Evolutionary conservation across 192 early-diverging fungal species (phyloP), one percentile per base, ranked within the genome.

Genomic region (Geosiphon pyriformis): DNA sequence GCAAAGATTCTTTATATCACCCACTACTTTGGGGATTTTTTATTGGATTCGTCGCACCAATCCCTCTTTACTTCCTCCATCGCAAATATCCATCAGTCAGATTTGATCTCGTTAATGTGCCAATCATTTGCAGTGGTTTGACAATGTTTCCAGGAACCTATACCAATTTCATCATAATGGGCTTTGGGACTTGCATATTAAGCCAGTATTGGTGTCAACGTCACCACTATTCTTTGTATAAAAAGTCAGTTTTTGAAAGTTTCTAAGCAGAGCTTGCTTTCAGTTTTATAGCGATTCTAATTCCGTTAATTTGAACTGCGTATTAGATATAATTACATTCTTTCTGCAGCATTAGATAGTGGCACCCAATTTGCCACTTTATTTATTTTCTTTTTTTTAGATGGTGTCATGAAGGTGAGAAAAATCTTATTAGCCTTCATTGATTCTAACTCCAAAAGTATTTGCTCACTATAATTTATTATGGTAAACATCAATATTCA

Each of bases 301-400:
- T n/a, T n/a, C n/a, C n/a, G n/a, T n/a, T n/a, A n/a, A n/a, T n/a
- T n/a, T n/a, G n/a, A n/a, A n/a, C n/a, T n/a, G n/a, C n/a, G n/a
- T n/a, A n/a, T n/a, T 42, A 60, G 58, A 33, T 87, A 88, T 74
- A 90, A 89, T 68, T 90, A 88, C 68, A 75, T 90, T 26, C 50
- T 87, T 4, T 82, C 78, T 7, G 86, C 87, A 10, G 84, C 85
- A 3, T 57, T 87, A 20, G 89, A 88, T 70, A 74, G 77, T 15
- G 89, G 85, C 18, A 64, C 81, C 12, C 74, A 78, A 3, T 47
- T 79, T 3, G 71, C 73, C 47, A 76, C 68, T 0, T 60, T 79
- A 59, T 34, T 80, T 31, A 58, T 83, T n/a, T 78, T 76, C 35
- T 68, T 78, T 58, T 73, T 82, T 85, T 30, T 84, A 70, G 20